These are phyloP conservation scores for Vaccinium darrowii DNA, from an alignment of 148 eudicot species.

Conservation along the genomic window DNA sequence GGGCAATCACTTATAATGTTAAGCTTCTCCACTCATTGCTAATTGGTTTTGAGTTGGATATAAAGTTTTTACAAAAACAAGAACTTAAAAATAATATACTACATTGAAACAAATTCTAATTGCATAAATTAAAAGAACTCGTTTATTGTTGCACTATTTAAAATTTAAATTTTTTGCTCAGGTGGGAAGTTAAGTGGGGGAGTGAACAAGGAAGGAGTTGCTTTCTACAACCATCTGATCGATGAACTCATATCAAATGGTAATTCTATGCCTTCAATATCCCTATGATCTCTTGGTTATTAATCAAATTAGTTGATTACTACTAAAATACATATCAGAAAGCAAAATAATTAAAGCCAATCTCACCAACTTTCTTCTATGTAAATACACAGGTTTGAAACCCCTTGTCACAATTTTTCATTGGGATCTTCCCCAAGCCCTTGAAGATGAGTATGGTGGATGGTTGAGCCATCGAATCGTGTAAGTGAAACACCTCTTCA, in stretches of 20 bases:
- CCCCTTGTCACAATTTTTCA: constrained; percentile 17
- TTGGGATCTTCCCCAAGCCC: constrained; percentile 23
- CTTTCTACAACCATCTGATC: not conserved
- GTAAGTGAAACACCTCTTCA: not conserved
- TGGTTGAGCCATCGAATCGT: constrained; percentile 14
- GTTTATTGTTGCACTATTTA: no score
- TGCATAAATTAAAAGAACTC: no score
- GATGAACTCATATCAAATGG: not conserved
- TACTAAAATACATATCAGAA: not conserved
- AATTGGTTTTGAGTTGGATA: no score
- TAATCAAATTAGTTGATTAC: not conserved
- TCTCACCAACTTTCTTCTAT: not conserved
- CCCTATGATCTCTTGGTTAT: not conserved
- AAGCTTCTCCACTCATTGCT: no score
- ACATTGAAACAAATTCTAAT: no score
- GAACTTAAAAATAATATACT: no score
- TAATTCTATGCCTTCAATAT: not conserved
- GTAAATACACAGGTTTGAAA: not conserved
- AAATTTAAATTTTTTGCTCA: not conserved
- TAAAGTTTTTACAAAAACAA: no score
- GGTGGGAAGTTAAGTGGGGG: not conserved
- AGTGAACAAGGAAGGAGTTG: constrained; percentile 1
- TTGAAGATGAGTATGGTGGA: constrained; percentile 13
- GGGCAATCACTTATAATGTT: no score
- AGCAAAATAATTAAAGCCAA: not conserved